A percentile compares a stretch with the other conserved stretches of the same genome.
phyloP scores from a whole-genome alignment of 352 stramenopile species.

The Pythium inflatum region DNA sequence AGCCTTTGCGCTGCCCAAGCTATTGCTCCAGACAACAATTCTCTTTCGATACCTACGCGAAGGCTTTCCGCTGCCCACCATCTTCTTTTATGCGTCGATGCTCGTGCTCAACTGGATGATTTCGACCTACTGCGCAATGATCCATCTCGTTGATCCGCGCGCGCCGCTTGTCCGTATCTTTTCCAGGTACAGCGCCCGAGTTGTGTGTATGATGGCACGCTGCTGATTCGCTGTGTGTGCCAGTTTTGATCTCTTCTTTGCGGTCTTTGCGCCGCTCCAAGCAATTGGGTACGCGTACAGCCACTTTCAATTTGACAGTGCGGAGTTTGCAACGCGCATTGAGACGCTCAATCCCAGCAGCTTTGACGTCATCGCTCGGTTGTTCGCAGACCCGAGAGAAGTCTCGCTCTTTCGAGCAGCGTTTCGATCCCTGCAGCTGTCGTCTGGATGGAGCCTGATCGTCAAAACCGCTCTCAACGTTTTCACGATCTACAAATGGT shows the following conservation, averaged over 20 bases:
- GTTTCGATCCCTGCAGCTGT: conserved; percentile 55
- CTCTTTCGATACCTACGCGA: conserved; percentile 44
- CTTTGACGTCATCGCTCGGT: conserved; percentile 45
- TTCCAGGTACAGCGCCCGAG: conserved; percentile 36
- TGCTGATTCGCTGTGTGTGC: too few relatives aligned
- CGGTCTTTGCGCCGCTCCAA: not conserved
- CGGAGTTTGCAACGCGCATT: conserved; percentile 39
- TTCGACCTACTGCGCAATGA: conserved; percentile 39
- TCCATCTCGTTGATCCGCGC: not conserved
- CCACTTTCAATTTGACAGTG: conserved; percentile 48
- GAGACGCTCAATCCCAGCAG: conserved; percentile 35
- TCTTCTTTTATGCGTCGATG: conserved; percentile 44
- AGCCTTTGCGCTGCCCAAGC: conserved; percentile 45
- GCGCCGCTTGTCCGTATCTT: not conserved
- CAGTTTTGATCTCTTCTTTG: conserved; percentile 1
- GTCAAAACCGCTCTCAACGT: conserved; percentile 45
- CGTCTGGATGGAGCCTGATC: conserved; percentile 24
- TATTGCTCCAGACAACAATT: conserved; percentile 49
- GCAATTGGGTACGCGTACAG: conserved; percentile 37
- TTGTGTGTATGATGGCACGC: not conserved
- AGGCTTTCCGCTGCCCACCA: conserved; percentile 43
- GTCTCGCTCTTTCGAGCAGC: conserved; percentile 49
- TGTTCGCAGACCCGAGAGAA: conserved; percentile 51
- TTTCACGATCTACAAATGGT: conserved; percentile 51
- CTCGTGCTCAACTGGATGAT: conserved; percentile 51